phyloP scores from a whole-genome alignment of 441 rosid species.

The Omphalea diandra region DNA sequence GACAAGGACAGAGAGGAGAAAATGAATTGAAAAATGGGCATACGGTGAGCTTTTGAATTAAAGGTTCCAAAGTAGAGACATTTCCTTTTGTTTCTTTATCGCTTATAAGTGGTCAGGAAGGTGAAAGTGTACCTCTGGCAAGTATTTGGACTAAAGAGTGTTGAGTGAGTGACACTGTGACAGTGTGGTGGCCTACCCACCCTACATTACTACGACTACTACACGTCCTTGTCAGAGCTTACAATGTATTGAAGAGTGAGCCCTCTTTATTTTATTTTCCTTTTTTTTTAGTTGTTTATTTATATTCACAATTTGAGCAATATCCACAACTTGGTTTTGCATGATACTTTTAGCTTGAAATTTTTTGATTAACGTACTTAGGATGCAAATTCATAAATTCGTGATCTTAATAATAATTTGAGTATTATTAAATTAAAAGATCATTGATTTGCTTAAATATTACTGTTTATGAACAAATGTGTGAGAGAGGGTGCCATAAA shows the following conservation, averaged over 20 bases:
- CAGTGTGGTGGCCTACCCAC: conserved; percentile 32
- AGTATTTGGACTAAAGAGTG: conserved; percentile 17
- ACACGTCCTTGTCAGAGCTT: conserved; percentile 26
- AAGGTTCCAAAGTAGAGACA: conserved; percentile 35
- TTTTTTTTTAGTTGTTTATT: neutral
- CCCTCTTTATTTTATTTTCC: neutral
- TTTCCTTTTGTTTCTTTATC: conserved; percentile 25
- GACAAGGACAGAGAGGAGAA: conserved; percentile 21
- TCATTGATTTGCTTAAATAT: too few relatives aligned
- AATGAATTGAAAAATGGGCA: conserved; percentile 30
- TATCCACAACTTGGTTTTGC: neutral
- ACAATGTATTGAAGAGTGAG: conserved; percentile 25
- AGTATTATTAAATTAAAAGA: too few relatives aligned
- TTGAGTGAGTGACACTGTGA: conserved; percentile 21
- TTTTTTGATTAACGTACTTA: too few relatives aligned
- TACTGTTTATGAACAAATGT: too few relatives aligned
- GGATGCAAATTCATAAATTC: too few relatives aligned
- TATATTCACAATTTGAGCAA: too few relatives aligned
- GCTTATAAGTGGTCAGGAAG: neutral
- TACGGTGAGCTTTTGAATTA: conserved; percentile 36
- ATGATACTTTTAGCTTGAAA: neutral
- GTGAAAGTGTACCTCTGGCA: neutral
- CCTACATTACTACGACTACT: conserved; percentile 28
- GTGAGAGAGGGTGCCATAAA: too few relatives aligned
- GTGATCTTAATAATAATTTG: too few relatives aligned